phyloP scores from a whole-genome alignment of 345 rosid genomes.

The Angophora floribunda region DNA sequence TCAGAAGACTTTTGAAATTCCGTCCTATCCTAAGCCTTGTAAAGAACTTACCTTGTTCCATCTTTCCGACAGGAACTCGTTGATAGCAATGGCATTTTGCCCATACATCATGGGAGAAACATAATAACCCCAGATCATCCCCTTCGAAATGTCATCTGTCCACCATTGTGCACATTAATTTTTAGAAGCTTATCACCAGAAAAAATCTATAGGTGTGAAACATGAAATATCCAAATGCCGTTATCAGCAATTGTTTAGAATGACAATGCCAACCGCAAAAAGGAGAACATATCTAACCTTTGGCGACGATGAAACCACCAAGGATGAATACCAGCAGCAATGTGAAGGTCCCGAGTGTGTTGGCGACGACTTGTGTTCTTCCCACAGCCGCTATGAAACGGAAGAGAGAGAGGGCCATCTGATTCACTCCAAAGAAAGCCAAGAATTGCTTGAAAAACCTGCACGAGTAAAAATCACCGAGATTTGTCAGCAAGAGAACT shows the following conservation, averaged over 20 bases:
- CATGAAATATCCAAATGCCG: background rate
- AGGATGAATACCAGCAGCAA: conserved; percentile 22
- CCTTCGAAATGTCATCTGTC: conserved; percentile 10
- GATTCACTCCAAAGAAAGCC: conserved; percentile 20
- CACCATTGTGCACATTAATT: background rate
- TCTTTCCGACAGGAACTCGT: conserved; percentile 13
- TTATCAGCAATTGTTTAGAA: background rate
- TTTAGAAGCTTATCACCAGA: background rate
- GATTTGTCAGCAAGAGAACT: background rate
- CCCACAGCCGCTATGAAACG: conserved; percentile 35
- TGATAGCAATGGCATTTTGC: conserved; percentile 14
- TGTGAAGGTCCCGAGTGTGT: conserved; percentile 28
- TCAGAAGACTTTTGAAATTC: background rate
- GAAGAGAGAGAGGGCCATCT: conserved; percentile 38
- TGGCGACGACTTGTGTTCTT: conserved; percentile 32
- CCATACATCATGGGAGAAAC: conserved; percentile 22
- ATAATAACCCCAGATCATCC: conserved; percentile 18
- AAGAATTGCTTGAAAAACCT: conserved; percentile 44
- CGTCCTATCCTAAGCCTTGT: background rate
- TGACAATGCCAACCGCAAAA: background rate
- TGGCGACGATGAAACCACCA: conserved; percentile 22
- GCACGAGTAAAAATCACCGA: background rate
- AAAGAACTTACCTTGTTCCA: conserved; percentile 4
- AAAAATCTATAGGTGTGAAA: background rate
- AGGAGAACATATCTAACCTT: conserved; percentile 5